Conservation (phyloP, 345 rosid genomes). For the Erysimum cheiranthoides region DNA sequence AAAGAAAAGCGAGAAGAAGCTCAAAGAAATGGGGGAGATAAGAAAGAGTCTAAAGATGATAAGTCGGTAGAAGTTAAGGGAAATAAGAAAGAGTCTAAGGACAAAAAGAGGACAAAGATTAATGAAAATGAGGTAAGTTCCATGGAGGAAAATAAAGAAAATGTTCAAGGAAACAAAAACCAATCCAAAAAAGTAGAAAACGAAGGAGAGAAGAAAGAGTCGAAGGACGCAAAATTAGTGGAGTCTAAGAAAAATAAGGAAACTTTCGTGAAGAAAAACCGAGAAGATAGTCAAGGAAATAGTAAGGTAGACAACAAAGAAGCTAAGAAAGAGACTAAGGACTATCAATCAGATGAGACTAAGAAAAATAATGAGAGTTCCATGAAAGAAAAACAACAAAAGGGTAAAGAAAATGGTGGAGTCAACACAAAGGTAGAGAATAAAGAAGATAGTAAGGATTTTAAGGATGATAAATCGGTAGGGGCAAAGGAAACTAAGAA, state of each 20-base stretch:
- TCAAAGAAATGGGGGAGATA: not conserved
- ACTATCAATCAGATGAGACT: not conserved
- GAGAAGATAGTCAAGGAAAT: not conserved
- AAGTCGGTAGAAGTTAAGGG: not conserved
- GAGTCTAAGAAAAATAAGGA: not conserved
- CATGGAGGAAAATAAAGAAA: not conserved
- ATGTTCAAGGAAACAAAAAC: not conserved
- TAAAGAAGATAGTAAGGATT: not conserved
- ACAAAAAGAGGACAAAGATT: not conserved
- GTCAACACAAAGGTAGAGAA: not conserved
- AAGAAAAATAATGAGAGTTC: not conserved
- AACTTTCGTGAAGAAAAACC: not conserved
- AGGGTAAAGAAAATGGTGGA: not conserved
- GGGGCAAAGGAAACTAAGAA: not conserved
- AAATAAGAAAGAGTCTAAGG: not conserved
- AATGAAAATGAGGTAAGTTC: not conserved
- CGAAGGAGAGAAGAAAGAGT: not conserved
- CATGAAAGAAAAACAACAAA: slow-evolving; percentile 6
- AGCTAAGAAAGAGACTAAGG: not conserved
- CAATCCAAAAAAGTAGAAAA: not conserved
- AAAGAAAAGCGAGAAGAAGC: not conserved
- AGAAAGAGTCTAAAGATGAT: slow-evolving; percentile 9
- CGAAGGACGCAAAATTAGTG: not conserved
- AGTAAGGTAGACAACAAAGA: not conserved
- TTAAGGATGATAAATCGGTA: not conserved